phyloP scores from a whole-genome alignment of 2,329 filamentous ascomycete species.

The Ceratocystis variospora region DNA sequence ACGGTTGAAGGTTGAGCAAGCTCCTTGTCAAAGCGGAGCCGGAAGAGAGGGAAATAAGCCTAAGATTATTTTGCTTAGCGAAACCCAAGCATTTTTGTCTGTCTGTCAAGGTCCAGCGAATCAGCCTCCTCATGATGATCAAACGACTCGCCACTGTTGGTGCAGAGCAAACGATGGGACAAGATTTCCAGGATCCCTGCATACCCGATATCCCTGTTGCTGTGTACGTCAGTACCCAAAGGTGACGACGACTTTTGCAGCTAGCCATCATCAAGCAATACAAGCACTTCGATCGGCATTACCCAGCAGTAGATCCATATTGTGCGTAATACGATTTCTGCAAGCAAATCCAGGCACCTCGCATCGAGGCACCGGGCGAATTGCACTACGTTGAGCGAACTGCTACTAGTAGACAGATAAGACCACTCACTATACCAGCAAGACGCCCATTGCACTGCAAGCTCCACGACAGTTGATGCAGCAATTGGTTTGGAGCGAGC shows the following conservation, averaged over 20 bases:
- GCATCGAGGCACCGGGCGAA: no score
- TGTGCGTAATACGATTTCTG: no score
- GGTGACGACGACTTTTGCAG: slow-evolving; percentile 1
- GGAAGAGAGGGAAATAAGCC: neutral
- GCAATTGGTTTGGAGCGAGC: no score
- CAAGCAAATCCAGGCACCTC: no score
- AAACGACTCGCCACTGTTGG: neutral
- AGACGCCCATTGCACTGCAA: no score
- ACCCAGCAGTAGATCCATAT: no score
- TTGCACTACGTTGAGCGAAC: no score
- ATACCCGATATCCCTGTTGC: neutral
- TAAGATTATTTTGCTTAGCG: neutral
- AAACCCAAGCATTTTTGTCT: neutral
- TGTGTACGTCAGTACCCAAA: neutral
- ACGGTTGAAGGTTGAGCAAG: neutral
- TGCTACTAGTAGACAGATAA: no score
- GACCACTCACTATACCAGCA: no score
- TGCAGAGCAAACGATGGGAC: neutral
- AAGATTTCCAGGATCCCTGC: neutral
- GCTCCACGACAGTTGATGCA: no score
- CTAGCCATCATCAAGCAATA: neutral
- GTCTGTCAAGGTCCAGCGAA: neutral
- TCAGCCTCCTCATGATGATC: neutral
- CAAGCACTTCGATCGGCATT: neutral
- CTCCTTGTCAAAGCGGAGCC: neutral